These are phyloP conservation scores for Clarireedia homoeocarpa DNA, from an alignment of 2,329 filamentous ascomycete species.

Conservation along the genomic window DNA sequence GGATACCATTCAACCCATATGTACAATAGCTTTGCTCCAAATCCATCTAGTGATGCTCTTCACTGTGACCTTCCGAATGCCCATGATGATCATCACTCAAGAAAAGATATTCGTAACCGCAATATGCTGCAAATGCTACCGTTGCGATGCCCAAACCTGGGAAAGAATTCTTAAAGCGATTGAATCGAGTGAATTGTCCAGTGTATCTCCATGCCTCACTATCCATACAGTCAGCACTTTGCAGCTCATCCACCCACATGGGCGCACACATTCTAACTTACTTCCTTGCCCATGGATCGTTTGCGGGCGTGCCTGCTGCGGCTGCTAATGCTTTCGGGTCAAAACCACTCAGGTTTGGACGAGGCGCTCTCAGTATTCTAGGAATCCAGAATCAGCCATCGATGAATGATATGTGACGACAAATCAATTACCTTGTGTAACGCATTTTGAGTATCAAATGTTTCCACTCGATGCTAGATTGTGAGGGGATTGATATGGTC, in stretches of 20 bases:
- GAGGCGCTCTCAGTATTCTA: conserved; percentile 30
- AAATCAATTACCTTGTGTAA: conserved; percentile 23
- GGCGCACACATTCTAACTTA: conserved; percentile 34
- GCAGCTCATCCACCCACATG: background rate
- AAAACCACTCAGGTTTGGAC: conserved; percentile 84
- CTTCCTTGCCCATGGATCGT: conserved; percentile 61
- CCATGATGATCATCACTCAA: conserved; percentile 60
- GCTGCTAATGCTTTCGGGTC: conserved; percentile 73
- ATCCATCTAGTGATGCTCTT: conserved; percentile 47
- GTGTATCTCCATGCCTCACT: conserved; percentile 95
- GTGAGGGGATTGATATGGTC: background rate
- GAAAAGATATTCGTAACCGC: conserved; percentile 83
- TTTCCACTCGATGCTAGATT: background rate
- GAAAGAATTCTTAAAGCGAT: conserved; percentile 80
- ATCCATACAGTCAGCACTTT: conserved; percentile 41
- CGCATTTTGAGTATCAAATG: conserved; percentile 23
- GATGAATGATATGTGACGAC: background rate
- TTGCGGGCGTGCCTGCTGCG: conserved; percentile 52
- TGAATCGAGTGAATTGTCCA: conserved; percentile 78
- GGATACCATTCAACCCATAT: conserved; percentile 28
- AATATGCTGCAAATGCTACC: conserved; percentile 85
- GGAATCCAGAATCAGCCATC: conserved; percentile 12
- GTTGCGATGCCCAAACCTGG: conserved; percentile 89
- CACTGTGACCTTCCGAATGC: conserved; percentile 43
- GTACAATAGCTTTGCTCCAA: conserved; percentile 27